Evolutionary conservation across 1,284 basidiomycete species (phyloP).

Genomic region (Sporisorium reilianum): DNA sequence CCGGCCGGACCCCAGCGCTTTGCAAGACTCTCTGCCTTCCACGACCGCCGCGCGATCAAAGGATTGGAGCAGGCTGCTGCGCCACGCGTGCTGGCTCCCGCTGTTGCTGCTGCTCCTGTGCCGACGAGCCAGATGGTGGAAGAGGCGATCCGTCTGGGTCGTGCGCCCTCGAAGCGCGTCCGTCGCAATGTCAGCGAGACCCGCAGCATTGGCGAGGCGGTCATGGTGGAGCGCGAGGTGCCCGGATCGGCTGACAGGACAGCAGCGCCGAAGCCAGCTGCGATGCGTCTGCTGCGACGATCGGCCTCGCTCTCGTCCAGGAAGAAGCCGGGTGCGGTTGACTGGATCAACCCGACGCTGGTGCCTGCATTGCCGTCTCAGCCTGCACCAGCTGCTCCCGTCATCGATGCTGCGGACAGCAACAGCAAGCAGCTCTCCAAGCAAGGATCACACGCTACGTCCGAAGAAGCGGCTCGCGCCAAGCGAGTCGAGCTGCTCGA

Average conservation of each 20-base stretch:
- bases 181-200: conserved; percentile 34
- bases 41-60: conserved; percentile 23
- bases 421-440: conserved; percentile 19
- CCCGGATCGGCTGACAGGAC: background rate
- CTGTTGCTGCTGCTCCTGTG: background rate
- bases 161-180: conserved; percentile 46
- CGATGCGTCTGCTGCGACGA: conserved; percentile 13
- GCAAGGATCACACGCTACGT: conserved; percentile 42
- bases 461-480: conserved; percentile 53
- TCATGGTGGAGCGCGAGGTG: conserved; percentile 22
- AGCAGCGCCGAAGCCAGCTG: background rate
- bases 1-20: conserved; percentile 4
- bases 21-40: conserved; percentile 41
- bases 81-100: background rate
- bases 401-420: background rate
- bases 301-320: conserved; percentile 15
- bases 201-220: conserved; percentile 31
- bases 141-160: conserved; percentile 44
- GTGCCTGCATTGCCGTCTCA: conserved; percentile 1
- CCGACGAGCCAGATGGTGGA: conserved; percentile 13
- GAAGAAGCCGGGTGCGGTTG: conserved; percentile 9
- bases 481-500: conserved; percentile 40
- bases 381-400: background rate
- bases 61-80: background rate
- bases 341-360: conserved; percentile 18